A percentile compares a stretch with the other conserved stretches of the same genome.
These are phyloP conservation scores for Vaccinium macrocarpon DNA, from an alignment of 148 eudicot genomes.

Conservation along the genomic window DNA sequence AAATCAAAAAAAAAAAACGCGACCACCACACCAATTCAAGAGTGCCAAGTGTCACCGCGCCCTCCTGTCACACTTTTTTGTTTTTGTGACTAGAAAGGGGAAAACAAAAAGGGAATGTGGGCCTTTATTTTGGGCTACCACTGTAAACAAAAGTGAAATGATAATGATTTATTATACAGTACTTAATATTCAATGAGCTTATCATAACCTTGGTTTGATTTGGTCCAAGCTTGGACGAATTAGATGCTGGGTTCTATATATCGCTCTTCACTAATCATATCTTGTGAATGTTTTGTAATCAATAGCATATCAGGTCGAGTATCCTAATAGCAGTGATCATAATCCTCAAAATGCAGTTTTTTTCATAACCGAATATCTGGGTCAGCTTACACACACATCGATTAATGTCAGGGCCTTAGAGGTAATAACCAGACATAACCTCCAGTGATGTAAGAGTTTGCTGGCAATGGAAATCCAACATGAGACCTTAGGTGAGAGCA, in stretches of 20 bases:
- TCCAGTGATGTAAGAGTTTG: too few relatives aligned
- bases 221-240: background rate
- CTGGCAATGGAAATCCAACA: too few relatives aligned
- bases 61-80: background rate
- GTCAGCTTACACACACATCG: too few relatives aligned
- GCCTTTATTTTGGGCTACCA: background rate
- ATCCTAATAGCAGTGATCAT: background rate
- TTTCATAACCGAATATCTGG: too few relatives aligned
- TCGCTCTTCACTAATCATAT: background rate
- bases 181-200: slow-evolving; percentile 19
- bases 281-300: background rate
- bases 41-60: slow-evolving; percentile 29
- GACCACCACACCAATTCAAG: slow-evolving; percentile 24
- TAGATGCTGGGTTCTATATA: background rate
- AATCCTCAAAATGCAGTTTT: background rate
- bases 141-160: background rate
- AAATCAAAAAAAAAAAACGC: slow-evolving; percentile 40
- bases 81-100: background rate
- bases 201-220: slow-evolving; percentile 15
- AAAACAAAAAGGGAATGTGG: background rate
- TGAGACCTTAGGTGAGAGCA: too few relatives aligned
- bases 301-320: background rate
- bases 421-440: too few relatives aligned
- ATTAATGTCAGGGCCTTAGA: too few relatives aligned
- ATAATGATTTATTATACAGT: background rate